Evolutionary conservation across 2,329 filamentous ascomycete species (phyloP).

Genomic region (Raffaelea albimanens): DNA sequence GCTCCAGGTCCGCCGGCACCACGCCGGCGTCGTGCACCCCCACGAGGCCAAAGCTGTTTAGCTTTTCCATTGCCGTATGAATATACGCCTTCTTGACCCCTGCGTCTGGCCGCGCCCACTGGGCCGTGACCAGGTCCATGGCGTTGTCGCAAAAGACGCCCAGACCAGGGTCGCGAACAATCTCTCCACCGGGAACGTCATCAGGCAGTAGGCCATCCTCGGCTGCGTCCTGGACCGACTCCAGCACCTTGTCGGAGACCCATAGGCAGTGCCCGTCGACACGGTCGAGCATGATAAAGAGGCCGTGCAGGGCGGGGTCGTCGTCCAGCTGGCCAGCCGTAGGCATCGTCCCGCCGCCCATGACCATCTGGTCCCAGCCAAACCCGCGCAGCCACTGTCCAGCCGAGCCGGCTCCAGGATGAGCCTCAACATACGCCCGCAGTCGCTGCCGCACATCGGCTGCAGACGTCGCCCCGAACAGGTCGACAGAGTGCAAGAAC

Average conservation of each 20-base stretch:
- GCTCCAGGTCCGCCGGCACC: conserved; percentile 39
- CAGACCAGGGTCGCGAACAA: conserved; percentile 49
- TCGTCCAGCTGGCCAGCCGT: conserved; percentile 40
- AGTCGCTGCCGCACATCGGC: conserved; percentile 45
- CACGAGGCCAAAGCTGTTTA: conserved; percentile 57
- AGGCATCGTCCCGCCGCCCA: conserved; percentile 48
- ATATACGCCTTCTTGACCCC: conserved; percentile 46
- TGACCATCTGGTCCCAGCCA: conserved; percentile 61
- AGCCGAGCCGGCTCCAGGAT: conserved; percentile 41
- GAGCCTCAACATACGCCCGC: conserved; percentile 35
- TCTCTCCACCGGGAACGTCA: conserved; percentile 53
- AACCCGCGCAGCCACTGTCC: conserved; percentile 56
- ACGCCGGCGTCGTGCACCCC: conserved; percentile 63
- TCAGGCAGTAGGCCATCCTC: conserved; percentile 48
- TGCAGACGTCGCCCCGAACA: conserved; percentile 50
- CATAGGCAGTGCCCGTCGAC: conserved; percentile 63
- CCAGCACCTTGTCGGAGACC: conserved; percentile 55
- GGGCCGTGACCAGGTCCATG: conserved; percentile 49
- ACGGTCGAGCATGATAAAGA: conserved; percentile 61
- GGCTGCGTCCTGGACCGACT: conserved; percentile 12
- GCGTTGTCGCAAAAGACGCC: conserved; percentile 69
- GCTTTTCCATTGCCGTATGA: conserved; percentile 47
- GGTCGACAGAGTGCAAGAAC: conserved; percentile 54
- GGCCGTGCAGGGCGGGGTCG: conserved; percentile 30
- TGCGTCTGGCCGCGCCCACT: conserved; percentile 47